A percentile compares a stretch with the other conserved stretches of the same genome.
Conservation (phyloP, 179 eudicot species). For the Dionaea muscipula region DNA sequence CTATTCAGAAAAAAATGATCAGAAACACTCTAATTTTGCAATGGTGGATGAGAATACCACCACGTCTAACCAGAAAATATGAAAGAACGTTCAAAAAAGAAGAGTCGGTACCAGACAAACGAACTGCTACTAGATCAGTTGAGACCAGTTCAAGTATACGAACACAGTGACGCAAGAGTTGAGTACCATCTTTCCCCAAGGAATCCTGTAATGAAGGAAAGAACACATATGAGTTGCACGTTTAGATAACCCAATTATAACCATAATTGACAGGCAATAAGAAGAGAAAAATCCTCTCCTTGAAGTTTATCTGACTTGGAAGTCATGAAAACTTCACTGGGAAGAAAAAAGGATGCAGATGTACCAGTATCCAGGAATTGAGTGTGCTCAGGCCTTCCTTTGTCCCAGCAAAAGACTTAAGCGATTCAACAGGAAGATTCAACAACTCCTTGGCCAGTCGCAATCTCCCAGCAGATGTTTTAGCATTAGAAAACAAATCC, state of each 20-base stretch:
- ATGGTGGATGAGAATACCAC: background rate
- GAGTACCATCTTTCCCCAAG: constrained; percentile 97
- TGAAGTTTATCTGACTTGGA: background rate
- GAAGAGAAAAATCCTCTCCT: too few relatives aligned
- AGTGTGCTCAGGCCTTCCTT: constrained; percentile 73
- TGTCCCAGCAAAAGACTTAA: constrained; percentile 90
- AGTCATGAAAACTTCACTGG: too few relatives aligned
- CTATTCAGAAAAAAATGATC: too few relatives aligned
- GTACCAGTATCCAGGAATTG: constrained; percentile 90
- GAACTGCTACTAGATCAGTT: constrained; percentile 80
- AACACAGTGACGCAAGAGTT: constrained; percentile 93
- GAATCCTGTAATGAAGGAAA: constrained; percentile 55
- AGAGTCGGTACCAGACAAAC: constrained; percentile 62
- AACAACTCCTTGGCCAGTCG: constrained; percentile 82
- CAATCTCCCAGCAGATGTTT: constrained; percentile 69
- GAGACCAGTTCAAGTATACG: constrained; percentile 81
- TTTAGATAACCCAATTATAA: background rate
- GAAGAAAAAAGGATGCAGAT: constrained; percentile 8
- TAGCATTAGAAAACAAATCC: constrained; percentile 71
- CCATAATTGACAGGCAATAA: too few relatives aligned
- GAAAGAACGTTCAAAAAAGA: constrained; percentile 1
- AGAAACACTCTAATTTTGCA: too few relatives aligned
- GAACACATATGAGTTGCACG: background rate
- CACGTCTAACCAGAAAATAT: background rate
- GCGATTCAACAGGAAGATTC: constrained; percentile 62